phyloP scores from a whole-genome alignment of 768 basidiomycete species.

The Mycena kentingensis region DNA sequence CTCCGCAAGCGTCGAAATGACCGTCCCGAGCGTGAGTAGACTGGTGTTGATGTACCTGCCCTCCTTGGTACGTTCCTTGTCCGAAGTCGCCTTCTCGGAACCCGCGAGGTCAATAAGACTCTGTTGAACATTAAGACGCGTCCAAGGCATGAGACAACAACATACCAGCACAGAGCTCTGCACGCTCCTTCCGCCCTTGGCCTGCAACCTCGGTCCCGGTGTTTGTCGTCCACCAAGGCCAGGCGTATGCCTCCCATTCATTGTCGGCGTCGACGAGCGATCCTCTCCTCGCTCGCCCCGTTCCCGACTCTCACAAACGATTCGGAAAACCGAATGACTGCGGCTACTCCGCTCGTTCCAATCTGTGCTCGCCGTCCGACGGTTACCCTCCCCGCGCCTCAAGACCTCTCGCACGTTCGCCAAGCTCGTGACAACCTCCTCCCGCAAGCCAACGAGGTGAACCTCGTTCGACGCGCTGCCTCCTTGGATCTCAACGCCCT shows the following conservation, averaged over 20 bases:
- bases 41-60: conserved; percentile 98
- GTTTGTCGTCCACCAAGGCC: conserved; percentile 32
- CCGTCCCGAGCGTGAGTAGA: conserved; percentile 87
- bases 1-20: conserved; percentile 90
- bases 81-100: conserved; percentile 93
- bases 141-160: conserved; percentile 15
- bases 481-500: conserved; percentile 76
- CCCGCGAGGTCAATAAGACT: conserved; percentile 96
- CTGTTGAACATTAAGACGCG: conserved; percentile 38
- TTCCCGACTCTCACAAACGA: conserved; percentile 89
- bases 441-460: conserved; percentile 74
- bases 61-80: conserved; percentile 94
- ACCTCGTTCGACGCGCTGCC: conserved; percentile 58
- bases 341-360: conserved; percentile 97
- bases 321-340: conserved; percentile 91
- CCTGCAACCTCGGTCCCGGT: conserved; percentile 66
- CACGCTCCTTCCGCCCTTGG: conserved; percentile 77
- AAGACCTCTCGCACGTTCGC: conserved; percentile 85
- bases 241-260: conserved; percentile 32
- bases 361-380: conserved; percentile 94
- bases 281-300: conserved; percentile 53
- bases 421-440: conserved; percentile 92
- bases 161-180: conserved; percentile 74
- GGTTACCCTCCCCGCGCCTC: conserved; percentile 80
- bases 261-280: conserved; percentile 30